Percentiles rank a stretch among this genome's conserved stretches.
Evolutionary conservation across 495 filamentous ascomycete genomes (phyloP).

Genomic region (Neurospora sp.): DNA sequence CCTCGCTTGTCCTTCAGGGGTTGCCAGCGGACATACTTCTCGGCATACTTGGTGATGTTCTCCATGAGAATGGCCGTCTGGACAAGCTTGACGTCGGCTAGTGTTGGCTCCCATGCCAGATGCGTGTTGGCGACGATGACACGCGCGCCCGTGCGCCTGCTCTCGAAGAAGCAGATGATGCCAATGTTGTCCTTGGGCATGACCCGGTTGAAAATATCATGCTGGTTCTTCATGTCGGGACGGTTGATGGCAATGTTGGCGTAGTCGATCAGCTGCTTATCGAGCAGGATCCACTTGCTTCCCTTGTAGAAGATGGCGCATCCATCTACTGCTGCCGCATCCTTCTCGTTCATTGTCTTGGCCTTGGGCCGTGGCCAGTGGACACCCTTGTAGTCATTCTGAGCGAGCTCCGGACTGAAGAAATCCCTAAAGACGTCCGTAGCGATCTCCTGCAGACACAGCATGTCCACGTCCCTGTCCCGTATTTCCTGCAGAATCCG

Average conservation of each 20-base stretch:
- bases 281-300: slow-evolving; percentile 81
- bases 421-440: slow-evolving; percentile 81
- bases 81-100: slow-evolving; percentile 86
- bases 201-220: slow-evolving; percentile 93
- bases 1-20: slow-evolving; percentile 69
- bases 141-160: slow-evolving; percentile 72
- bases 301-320: slow-evolving; percentile 95
- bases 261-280: slow-evolving; percentile 89
- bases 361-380: slow-evolving; percentile 81
- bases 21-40: slow-evolving; percentile 68
- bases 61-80: slow-evolving; percentile 94
- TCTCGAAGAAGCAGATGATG: slow-evolving; percentile 82
- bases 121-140: slow-evolving; percentile 90
- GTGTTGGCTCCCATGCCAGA: slow-evolving; percentile 84
- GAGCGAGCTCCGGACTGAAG: slow-evolving; percentile 71
- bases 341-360: slow-evolving; percentile 81
- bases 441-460: slow-evolving; percentile 90
- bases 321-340: slow-evolving; percentile 80
- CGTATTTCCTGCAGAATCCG: slow-evolving; percentile 71
- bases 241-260: slow-evolving; percentile 83
- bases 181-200: slow-evolving; percentile 98
- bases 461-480: slow-evolving; percentile 72
- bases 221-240: slow-evolving; percentile 87
- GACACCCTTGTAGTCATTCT: slow-evolving; percentile 82
- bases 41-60: slow-evolving; percentile 68